A percentile compares a stretch with the other conserved stretches of the same genome.
Conservation (phyloP, 257 asterid genomes). For the Schizonepeta tenuifolia region DNA sequence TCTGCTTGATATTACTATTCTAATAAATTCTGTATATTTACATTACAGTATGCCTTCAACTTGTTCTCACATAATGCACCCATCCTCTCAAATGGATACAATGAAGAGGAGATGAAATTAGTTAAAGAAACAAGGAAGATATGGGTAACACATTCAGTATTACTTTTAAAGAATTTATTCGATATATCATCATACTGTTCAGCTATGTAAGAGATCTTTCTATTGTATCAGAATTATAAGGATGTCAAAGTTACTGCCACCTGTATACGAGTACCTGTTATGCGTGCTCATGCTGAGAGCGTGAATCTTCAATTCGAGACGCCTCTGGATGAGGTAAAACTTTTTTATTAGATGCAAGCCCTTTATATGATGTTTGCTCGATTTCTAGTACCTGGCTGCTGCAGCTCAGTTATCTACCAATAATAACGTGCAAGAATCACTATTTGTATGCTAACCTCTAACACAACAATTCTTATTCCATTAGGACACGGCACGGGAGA, state of each 20-base stretch:
- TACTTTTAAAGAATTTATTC: background rate
- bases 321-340: constrained; percentile 81
- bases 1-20: constrained; percentile 22
- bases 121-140: constrained; percentile 94
- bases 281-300: constrained; percentile 99
- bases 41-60: constrained; percentile 97
- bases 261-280: constrained; percentile 93
- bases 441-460: background rate
- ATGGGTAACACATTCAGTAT: constrained; percentile 61
- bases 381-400: background rate
- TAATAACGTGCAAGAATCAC: background rate
- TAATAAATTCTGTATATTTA: constrained; percentile 26
- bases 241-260: constrained; percentile 90
- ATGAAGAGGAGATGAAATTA: constrained; percentile 97
- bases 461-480: background rate
- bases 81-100: constrained; percentile 85
- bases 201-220: constrained; percentile 19
- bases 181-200: background rate
- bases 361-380: background rate
- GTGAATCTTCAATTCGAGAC: constrained; percentile 92
- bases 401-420: constrained; percentile 3
- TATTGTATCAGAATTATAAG: constrained; percentile 53
- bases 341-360: constrained; percentile 2
- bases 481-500: constrained; percentile 72
- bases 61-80: constrained; percentile 98